Evolutionary conservation across 78 protist genomes (phyloP).

Genomic region (Dictyostelium brefeldianum): DNA sequence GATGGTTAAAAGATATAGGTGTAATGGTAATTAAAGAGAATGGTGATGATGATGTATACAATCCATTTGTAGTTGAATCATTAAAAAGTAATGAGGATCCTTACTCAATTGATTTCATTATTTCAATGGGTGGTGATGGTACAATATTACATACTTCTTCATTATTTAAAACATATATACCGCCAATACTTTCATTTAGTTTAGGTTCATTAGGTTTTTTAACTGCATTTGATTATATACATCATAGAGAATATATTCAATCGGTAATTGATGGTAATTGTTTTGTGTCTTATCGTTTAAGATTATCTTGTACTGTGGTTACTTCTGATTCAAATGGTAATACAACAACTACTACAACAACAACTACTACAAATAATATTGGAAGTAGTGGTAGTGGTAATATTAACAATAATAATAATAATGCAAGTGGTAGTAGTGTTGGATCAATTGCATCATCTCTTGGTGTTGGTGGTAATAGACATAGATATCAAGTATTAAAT

Average conservation of each 20-base stretch:
- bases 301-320: constrained; percentile 69
- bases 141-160: constrained; percentile 91
- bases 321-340: neutral
- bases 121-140: constrained; percentile 97
- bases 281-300: constrained; percentile 67
- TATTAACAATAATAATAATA: neutral
- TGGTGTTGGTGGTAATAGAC: neutral
- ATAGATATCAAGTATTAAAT: constrained; percentile 79
- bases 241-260: constrained; percentile 62
- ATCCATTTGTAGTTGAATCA: neutral
- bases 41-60: constrained; percentile 10
- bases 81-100: constrained; percentile 17
- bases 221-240: constrained; percentile 84
- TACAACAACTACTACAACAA: neutral
- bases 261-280: constrained; percentile 79
- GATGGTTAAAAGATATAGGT: constrained; percentile 23
- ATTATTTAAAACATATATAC: constrained; percentile 79
- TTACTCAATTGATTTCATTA: constrained; percentile 90
- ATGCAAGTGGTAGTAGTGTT: neutral
- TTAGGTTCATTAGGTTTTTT: constrained; percentile 94
- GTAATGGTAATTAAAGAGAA: constrained; percentile 15
- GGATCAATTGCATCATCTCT: neutral
- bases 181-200: constrained; percentile 92
- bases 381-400: neutral
- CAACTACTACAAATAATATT: neutral